These are phyloP conservation scores for Pythium aphanidermatum DNA, from an alignment of 352 stramenopile species.

Conservation along the genomic window DNA sequence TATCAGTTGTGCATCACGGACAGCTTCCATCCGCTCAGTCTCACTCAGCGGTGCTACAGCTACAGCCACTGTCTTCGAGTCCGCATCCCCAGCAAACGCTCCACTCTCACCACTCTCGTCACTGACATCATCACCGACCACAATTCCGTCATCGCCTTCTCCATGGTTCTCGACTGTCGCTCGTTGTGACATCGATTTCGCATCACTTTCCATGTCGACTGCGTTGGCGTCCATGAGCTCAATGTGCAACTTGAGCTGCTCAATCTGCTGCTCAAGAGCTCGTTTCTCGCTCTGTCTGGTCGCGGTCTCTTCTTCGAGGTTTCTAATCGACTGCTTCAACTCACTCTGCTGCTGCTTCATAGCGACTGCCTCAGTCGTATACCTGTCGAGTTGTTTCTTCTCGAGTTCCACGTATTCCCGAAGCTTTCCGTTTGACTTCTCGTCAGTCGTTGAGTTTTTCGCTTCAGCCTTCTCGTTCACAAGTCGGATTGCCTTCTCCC, in stretches of 20 bases:
- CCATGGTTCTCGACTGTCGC: conserved; percentile 16
- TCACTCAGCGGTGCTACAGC: conserved; percentile 4
- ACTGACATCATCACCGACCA: conserved; percentile 11
- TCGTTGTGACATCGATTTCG: background rate
- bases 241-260: conserved; percentile 49
- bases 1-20: conserved; percentile 46
- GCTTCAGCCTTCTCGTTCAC: background rate
- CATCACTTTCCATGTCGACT: conserved; percentile 5
- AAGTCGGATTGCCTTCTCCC: background rate
- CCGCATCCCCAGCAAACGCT: conserved; percentile 14
- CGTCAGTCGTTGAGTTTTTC: background rate
- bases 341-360: conserved; percentile 12
- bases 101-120: no score
- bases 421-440: no score
- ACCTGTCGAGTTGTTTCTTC: conserved; percentile 16
- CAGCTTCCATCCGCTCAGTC: conserved; percentile 25
- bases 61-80: conserved; percentile 2
- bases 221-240: conserved; percentile 35
- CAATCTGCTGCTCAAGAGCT: conserved; percentile 50
- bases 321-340: conserved; percentile 22
- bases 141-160: conserved; percentile 11
- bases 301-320: conserved; percentile 33
- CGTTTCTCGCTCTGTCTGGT: conserved; percentile 34
- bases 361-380: conserved; percentile 5
- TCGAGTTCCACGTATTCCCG: background rate